phyloP scores from a whole-genome alignment of 768 basidiomycete species.

The Mycena galopus region DNA sequence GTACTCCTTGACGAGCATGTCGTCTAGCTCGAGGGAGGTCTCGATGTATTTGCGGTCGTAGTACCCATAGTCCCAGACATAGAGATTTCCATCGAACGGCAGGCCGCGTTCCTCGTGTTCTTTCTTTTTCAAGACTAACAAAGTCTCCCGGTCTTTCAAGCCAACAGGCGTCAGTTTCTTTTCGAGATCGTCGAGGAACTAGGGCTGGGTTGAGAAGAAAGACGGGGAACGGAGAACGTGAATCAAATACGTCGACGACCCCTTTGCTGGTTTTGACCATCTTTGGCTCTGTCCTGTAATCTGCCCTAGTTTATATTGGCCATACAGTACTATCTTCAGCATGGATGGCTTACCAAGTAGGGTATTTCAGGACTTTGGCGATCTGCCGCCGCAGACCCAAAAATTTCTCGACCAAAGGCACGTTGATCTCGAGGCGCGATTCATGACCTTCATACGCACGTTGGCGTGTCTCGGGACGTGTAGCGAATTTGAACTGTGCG shows the following conservation, averaged over 20 bases:
- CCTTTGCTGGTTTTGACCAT: slow-evolving; percentile 83
- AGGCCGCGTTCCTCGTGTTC: slow-evolving; percentile 72
- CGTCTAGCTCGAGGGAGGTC: slow-evolving; percentile 76
- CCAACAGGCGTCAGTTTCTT: slow-evolving; percentile 81
- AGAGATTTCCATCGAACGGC: slow-evolving; percentile 78
- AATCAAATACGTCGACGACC: slow-evolving; percentile 64
- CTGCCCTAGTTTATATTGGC: slow-evolving; percentile 61
- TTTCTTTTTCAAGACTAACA: slow-evolving; percentile 84
- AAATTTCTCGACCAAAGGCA: slow-evolving; percentile 75
- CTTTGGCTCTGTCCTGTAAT: slow-evolving; percentile 86
- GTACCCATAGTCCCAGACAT: slow-evolving; percentile 89
- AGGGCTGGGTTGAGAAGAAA: slow-evolving; percentile 73
- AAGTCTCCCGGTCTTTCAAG: slow-evolving; percentile 70
- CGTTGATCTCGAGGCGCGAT: slow-evolving; percentile 75
- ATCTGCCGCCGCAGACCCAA: slow-evolving; percentile 80
- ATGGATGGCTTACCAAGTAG: slow-evolving; percentile 72
- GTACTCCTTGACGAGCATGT: slow-evolving; percentile 86
- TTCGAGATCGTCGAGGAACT: slow-evolving; percentile 86
- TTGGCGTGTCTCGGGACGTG: slow-evolving; percentile 76
- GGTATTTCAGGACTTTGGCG: slow-evolving; percentile 75
- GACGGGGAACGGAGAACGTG: slow-evolving; percentile 50
- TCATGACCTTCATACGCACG: slow-evolving; percentile 78
- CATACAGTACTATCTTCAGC: slow-evolving; percentile 40
- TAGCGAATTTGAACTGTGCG: slow-evolving; percentile 82
- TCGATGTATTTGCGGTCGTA: slow-evolving; percentile 78